Evolutionary conservation across 768 basidiomycete species (phyloP).

Genomic region (Naganishia antarctica): DNA sequence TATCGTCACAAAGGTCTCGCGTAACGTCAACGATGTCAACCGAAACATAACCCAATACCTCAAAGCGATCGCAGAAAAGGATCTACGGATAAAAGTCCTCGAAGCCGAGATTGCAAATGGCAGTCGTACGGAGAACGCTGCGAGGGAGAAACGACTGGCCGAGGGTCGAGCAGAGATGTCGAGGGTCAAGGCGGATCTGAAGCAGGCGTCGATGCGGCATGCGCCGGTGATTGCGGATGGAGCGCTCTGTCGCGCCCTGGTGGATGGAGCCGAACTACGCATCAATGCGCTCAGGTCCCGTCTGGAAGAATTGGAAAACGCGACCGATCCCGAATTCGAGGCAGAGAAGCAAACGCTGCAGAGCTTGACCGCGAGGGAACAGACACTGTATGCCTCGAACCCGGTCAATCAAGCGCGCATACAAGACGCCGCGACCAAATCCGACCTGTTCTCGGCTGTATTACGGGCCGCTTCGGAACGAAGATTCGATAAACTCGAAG

Average conservation of each 20-base stretch:
- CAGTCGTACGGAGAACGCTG: conserved; percentile 60
- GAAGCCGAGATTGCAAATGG: conserved; percentile 78
- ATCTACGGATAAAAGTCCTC: conserved; percentile 74
- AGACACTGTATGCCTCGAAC: conserved; percentile 33
- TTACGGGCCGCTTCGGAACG: conserved; percentile 32
- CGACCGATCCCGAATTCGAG: conserved; percentile 23
- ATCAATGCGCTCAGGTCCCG: conserved; percentile 31
- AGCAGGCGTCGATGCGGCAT: conserved; percentile 24
- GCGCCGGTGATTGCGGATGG: conserved; percentile 33
- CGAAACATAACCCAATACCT: conserved; percentile 93
- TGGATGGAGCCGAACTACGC: conserved; percentile 39
- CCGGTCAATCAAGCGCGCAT: conserved; percentile 26
- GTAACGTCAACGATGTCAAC: conserved; percentile 91
- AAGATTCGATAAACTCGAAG: conserved; percentile 32
- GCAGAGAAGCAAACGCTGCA: conserved; percentile 30
- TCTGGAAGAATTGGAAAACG: conserved; percentile 32
- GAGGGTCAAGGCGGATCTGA: conserved; percentile 26
- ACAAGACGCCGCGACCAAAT: conserved; percentile 27
- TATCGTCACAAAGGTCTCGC: conserved; percentile 94
- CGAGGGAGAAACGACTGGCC: conserved; percentile 62
- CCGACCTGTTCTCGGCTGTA: conserved; percentile 31
- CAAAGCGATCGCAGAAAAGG: conserved; percentile 84
- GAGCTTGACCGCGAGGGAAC: conserved; percentile 30
- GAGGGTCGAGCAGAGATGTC: conserved; percentile 50
- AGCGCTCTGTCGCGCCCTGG: conserved; percentile 33